Conservation (phyloP, 306 rosid genomes). For the Prosopis cineraria region DNA sequence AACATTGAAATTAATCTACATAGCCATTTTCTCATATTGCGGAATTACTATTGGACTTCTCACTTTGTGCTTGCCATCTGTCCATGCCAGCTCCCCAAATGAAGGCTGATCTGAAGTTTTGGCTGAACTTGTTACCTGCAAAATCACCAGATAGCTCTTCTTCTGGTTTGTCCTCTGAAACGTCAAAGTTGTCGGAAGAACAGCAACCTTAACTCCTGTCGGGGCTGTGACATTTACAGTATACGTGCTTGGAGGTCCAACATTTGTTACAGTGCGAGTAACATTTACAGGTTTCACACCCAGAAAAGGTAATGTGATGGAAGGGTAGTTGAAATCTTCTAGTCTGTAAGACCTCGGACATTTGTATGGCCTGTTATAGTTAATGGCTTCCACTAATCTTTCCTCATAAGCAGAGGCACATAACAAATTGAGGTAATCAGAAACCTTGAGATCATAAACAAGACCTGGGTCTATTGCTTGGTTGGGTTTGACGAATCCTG, state of each 20-base stretch:
- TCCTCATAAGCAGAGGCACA: not conserved
- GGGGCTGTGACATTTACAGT: not conserved
- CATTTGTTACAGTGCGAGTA: not conserved
- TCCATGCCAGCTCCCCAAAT: not conserved
- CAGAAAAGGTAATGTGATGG: not conserved
- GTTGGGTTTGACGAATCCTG: not conserved
- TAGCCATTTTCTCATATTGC: not conserved
- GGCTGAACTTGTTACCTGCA: not conserved
- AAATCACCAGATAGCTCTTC: not conserved
- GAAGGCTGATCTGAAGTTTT: too few species aligned
- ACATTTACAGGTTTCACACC: not conserved
- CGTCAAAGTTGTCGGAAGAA: not conserved
- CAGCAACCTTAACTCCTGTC: not conserved
- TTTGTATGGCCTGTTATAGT: not conserved
- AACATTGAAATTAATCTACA: not conserved
- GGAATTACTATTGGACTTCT: not conserved
- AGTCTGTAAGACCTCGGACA: not conserved
- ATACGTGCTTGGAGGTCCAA: not conserved
- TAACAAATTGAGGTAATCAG: not conserved
- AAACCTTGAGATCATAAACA: not conserved
- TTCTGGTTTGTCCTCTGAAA: not conserved
- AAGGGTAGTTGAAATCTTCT: conserved; percentile 1
- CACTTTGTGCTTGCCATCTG: not conserved
- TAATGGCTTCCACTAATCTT: not conserved
- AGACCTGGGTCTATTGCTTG: not conserved